phyloP scores from a whole-genome alignment of 805 yeast species.

The Sugiyamaella qingdaonensis region DNA sequence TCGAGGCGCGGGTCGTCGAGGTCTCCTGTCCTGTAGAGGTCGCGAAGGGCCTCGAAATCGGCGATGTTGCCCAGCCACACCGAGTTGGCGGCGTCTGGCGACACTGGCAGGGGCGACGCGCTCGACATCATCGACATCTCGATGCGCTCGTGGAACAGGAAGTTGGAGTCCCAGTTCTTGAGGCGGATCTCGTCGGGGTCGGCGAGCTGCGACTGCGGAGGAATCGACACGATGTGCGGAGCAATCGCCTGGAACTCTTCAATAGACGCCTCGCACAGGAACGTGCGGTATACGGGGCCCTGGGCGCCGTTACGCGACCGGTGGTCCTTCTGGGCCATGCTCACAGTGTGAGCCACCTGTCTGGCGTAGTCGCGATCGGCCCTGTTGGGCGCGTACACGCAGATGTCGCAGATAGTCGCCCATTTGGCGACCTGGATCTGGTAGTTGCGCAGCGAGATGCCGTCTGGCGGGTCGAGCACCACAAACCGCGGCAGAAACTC shows the following conservation, averaged over 20 bases:
- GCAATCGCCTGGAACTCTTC: constrained; percentile 19
- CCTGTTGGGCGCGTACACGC: constrained; percentile 63
- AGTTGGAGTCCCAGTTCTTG: constrained; percentile 42
- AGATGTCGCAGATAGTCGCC: constrained; percentile 67
- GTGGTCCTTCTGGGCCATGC: constrained; percentile 20
- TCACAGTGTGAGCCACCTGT: constrained; percentile 17
- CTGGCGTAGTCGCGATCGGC: constrained; percentile 17
- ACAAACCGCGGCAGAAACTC: constrained; percentile 47
- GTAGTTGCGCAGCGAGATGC: constrained; percentile 77
- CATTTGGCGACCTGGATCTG: constrained; percentile 81
- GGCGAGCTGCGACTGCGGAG: constrained; percentile 15
- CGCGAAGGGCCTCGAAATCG: constrained; percentile 42
- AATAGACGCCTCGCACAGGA: constrained; percentile 18
- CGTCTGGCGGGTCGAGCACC: constrained; percentile 62
- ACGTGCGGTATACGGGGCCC: constrained; percentile 18
- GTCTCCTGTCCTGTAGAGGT: constrained; percentile 6
- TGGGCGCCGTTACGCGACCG: constrained; percentile 15
- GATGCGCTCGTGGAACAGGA: constrained; percentile 67
- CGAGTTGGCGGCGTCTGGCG: constrained; percentile 28
- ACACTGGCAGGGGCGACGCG: constrained; percentile 51
- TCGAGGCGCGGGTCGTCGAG: constrained; percentile 3
- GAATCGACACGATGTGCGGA: constrained; percentile 25
- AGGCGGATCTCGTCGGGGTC: constrained; percentile 24
- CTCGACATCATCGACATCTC: constrained; percentile 82
- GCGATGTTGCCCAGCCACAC: constrained; percentile 83